Conservation (phyloP, 2,329 filamentous ascomycete species). For the Cadophora malorum region DNA sequence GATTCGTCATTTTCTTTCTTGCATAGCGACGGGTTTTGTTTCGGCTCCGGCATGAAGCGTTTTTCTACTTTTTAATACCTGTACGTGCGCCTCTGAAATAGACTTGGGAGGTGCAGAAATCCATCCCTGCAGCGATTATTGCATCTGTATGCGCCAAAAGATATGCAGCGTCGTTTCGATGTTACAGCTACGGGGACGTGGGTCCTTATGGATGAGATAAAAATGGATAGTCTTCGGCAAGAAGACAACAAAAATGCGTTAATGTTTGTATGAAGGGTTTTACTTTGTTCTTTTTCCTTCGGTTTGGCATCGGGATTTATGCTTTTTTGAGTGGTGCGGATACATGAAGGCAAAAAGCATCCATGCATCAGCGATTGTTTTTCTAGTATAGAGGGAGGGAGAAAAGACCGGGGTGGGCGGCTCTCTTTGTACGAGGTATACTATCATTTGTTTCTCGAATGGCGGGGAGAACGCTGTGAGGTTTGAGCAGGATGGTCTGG, state of each 20-base stretch:
- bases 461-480: background rate
- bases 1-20: constrained; percentile 43
- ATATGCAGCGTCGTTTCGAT: constrained; percentile 11
- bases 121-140: constrained; percentile 17
- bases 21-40: constrained; percentile 49
- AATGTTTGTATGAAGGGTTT: constrained; percentile 30
- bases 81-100: constrained; percentile 32
- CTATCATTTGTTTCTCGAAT: constrained; percentile 16
- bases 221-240: constrained; percentile 8
- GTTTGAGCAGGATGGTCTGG: background rate
- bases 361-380: constrained; percentile 26
- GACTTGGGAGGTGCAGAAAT: constrained; percentile 27
- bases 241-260: constrained; percentile 23
- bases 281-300: constrained; percentile 16
- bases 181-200: constrained; percentile 7
- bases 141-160: constrained; percentile 25
- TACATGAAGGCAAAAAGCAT: constrained; percentile 20
- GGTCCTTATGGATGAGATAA: background rate
- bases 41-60: constrained; percentile 36
- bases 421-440: constrained; percentile 30
- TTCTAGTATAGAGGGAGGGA: constrained; percentile 33
- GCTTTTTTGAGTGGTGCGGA: constrained; percentile 15
- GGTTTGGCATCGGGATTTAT: constrained; percentile 21
- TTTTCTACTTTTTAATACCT: constrained; percentile 33
- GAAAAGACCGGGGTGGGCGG: background rate